phyloP scores from a whole-genome alignment of 257 asterid genomes.

The Solanum gracilifrons region DNA sequence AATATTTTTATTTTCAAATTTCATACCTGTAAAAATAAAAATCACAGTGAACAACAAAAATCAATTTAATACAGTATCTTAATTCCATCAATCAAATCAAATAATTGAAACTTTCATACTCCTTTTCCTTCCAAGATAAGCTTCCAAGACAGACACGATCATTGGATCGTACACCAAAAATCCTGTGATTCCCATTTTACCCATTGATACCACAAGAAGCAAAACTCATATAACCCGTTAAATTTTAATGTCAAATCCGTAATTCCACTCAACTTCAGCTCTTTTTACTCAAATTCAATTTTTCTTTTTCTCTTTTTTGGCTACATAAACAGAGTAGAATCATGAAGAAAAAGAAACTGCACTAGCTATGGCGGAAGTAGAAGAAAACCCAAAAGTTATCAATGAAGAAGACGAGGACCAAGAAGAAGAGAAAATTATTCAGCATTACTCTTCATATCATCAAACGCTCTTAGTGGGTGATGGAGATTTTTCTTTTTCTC shows the following conservation, averaged over 20 bases:
- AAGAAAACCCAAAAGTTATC: not conserved
- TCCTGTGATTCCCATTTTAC: not conserved
- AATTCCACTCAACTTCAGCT: not conserved
- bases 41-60: not conserved
- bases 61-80: not conserved
- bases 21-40: not conserved
- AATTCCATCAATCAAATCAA: not conserved
- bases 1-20: not conserved
- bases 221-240: not conserved
- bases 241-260: not conserved
- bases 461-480: conserved; percentile 36
- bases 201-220: not conserved
- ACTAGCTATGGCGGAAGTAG: not conserved
- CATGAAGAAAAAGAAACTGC: not conserved
- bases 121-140: not conserved
- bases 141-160: not conserved
- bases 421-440: conserved; percentile 12
- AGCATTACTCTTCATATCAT: conserved; percentile 24
- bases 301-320: not conserved
- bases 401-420: not conserved
- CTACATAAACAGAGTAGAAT: not conserved
- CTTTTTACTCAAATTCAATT: not conserved
- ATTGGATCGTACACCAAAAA: not conserved
- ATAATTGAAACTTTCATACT: not conserved
- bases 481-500: conserved; percentile 45